Evolutionary conservation across 2,329 filamentous ascomycete genomes (phyloP).

Genomic region (Scortechinia acanthostroma): DNA sequence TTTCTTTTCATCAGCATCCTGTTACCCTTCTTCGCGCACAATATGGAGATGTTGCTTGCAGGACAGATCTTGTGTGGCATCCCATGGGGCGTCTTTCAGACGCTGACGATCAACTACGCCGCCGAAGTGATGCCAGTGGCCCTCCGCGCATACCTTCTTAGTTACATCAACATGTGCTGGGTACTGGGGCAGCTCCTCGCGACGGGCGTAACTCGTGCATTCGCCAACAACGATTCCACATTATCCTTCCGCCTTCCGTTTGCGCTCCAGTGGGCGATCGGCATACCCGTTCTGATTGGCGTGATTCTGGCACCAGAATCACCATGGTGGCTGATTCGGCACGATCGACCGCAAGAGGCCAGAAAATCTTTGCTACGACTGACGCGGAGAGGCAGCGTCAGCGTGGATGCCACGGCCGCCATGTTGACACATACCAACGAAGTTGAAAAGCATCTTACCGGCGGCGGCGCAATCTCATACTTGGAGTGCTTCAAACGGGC

Average conservation of each 20-base stretch:
- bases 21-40: slow-evolving; percentile 59
- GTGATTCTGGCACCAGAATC: slow-evolving; percentile 65
- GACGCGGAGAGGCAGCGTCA: slow-evolving; percentile 62
- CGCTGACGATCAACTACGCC: slow-evolving; percentile 57
- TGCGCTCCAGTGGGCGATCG: slow-evolving; percentile 67
- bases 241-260: too few relatives aligned
- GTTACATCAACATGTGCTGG: slow-evolving; percentile 74
- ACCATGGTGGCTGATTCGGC: slow-evolving; percentile 72
- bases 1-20: slow-evolving; percentile 48
- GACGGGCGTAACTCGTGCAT: slow-evolving; percentile 65
- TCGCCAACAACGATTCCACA: slow-evolving; percentile 56
- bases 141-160: slow-evolving; percentile 65
- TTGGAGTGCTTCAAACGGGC: slow-evolving; percentile 77
- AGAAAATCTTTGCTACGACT: slow-evolving; percentile 60
- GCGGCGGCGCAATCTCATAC: slow-evolving; percentile 69
- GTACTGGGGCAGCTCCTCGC: slow-evolving; percentile 69
- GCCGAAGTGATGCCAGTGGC: slow-evolving; percentile 69
- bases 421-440: slow-evolving; percentile 91
- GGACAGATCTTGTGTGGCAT: slow-evolving; percentile 59
- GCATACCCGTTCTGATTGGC: slow-evolving; percentile 60
- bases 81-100: slow-evolving; percentile 53
- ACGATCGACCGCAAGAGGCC: slow-evolving; percentile 55
- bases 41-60: slow-evolving; percentile 46
- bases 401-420: slow-evolving; percentile 76
- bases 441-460: slow-evolving; percentile 69